Evolutionary conservation across 306 rosid species (phyloP), one percentile per base, ranked within the genome.

Genomic region (Quercus robur): DNA sequence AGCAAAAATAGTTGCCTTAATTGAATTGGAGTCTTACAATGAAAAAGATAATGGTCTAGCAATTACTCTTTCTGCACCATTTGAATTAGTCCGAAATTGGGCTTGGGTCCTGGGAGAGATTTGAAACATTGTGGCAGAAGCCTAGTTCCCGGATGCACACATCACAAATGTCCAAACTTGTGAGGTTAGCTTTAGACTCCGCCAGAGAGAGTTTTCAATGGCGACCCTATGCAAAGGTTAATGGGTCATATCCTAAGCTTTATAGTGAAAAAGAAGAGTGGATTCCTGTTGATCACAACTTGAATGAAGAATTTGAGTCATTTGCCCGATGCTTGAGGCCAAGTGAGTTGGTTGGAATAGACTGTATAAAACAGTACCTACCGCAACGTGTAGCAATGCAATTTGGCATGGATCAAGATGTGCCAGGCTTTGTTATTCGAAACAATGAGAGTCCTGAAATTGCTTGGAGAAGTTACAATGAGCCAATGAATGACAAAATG

Each of bases 381-480:
- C 92, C 91, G 1, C 86, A 89, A 20, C 75, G 88, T 1, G 91
- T 90, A 30, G 84, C 91, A 2, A 85, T 88, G 94, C 92, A 90
- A 41, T 8, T 41, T 41, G 46, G 46, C 11, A 41, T 8, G 46
- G 46, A 41, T 41, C 46, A 41, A 41, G 46, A 41, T 41, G 59
- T 90, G 71, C 93, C 92, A 3, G 87, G 74, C 31, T 2, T 5
- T 51, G 41, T 89, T 19, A 15, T 18, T 56, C 18, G 63, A n/a
- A 18, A 4, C 20, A 59, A 46, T 14, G 28, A 28, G 28, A 38
- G 20, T 15, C 73, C 2, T 5, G 3, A 2, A 4, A 63, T 20
- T 59, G 63, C 82, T 46, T 71, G 73, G 77, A 18, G 6, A 31
- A 23, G 44, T 11, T 84, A 82, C 76, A 72, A 76, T 17, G 52